Evolutionary conservation across 2,329 filamentous ascomycete genomes (phyloP).

Genomic region (Fonsecaea pedrosoi): DNA sequence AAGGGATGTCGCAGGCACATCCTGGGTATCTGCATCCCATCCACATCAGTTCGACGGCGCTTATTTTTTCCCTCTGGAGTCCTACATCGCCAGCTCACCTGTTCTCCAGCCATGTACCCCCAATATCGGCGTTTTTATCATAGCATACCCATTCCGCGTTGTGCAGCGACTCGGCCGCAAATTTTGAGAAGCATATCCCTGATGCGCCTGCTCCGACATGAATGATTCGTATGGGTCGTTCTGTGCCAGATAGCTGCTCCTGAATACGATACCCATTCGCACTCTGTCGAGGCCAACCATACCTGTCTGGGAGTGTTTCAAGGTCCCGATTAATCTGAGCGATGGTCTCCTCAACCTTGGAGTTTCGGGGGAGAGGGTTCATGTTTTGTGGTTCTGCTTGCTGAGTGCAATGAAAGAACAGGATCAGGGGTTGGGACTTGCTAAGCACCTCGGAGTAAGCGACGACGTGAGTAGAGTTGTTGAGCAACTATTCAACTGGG

Average conservation of each 20-base stretch:
- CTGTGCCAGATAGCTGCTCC: conserved; percentile 18
- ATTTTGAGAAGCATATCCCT: conserved; percentile 42
- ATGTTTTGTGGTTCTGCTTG: not conserved
- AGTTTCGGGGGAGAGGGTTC: not conserved
- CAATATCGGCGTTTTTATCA: conserved; percentile 42
- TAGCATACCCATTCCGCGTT: conserved; percentile 38
- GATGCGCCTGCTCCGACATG: conserved; percentile 39
- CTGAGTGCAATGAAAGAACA: no score
- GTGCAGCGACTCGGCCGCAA: conserved; percentile 24
- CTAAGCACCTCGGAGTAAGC: no score
- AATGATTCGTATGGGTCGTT: conserved; percentile 23
- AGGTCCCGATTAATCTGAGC: conserved; percentile 10
- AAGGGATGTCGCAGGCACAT: conserved; percentile 54
- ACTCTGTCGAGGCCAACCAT: conserved; percentile 13
- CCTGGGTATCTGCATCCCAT: conserved; percentile 41
- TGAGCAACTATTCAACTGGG: no score
- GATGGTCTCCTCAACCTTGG: not conserved
- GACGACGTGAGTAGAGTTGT: no score
- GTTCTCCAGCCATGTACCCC: conserved; percentile 45
- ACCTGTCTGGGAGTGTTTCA: conserved; percentile 19
- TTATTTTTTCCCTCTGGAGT: no score
- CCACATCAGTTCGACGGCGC: not conserved
- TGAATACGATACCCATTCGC: conserved; percentile 15
- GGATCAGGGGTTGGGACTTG: no score
- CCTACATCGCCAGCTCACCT: conserved; percentile 19